Conservation (phyloP, 1,139 yeast species). For the Geotrichum candidum region DNA sequence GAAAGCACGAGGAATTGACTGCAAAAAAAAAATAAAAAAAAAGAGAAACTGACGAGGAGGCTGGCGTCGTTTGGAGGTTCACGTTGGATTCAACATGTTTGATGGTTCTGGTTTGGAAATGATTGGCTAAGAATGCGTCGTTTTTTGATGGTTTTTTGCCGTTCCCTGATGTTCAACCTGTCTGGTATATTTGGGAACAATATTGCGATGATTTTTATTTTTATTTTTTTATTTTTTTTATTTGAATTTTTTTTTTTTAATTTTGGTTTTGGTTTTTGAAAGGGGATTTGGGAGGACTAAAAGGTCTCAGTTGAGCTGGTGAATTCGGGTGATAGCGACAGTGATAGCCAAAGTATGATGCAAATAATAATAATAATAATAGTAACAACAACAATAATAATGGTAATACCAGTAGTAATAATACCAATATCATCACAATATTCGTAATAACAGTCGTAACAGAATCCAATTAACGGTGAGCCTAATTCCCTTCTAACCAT, state of each 20-base stretch:
- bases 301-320: background rate
- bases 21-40: background rate
- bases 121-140: constrained; percentile 1
- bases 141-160: background rate
- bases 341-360: background rate
- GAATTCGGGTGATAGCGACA: background rate
- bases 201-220: background rate
- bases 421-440: no score
- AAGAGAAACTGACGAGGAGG: background rate
- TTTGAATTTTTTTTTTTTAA: background rate
- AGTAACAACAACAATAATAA: background rate
- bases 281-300: background rate
- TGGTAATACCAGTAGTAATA: no score
- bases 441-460: no score
- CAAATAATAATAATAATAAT: background rate
- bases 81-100: background rate
- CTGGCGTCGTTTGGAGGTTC: background rate
- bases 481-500: background rate
- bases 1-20: background rate
- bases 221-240: background rate
- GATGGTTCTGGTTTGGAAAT: background rate
- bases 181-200: constrained; percentile 2
- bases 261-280: background rate
- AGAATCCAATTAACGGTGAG: no score
- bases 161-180: constrained; percentile 15